Percentiles rank a stretch among this genome's conserved stretches.
Conservation (phyloP, 106 monocot species). For the Dendrobium officinale region DNA sequence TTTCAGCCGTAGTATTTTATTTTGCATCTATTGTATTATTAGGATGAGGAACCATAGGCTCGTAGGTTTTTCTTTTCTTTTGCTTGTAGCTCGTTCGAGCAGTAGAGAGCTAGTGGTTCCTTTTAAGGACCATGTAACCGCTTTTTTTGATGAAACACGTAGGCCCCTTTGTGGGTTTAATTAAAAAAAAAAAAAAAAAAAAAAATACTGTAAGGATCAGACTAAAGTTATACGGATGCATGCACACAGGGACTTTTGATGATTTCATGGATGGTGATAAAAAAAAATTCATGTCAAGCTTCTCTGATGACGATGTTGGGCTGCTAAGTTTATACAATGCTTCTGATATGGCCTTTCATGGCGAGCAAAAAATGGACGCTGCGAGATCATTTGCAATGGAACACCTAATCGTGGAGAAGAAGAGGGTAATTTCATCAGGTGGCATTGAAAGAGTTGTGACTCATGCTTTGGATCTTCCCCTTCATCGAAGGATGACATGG, state of each 20-base stretch:
- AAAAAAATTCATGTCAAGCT: background rate
- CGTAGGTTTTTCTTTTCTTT: no score
- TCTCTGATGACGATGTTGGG: background rate
- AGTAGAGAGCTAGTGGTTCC: no score
- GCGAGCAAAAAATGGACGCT: background rate
- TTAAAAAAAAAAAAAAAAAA: no score
- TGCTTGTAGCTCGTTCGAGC: no score
- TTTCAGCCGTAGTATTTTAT: no score
- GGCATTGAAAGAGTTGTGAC: background rate
- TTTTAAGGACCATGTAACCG: no score
- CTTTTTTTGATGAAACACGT: no score
- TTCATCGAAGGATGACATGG: constrained; percentile 2
- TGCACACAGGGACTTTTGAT: background rate
- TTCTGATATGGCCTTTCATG: background rate
- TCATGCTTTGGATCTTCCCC: background rate
- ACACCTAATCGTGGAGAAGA: background rate
- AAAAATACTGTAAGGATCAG: no score
- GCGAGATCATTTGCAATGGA: background rate
- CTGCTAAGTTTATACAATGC: constrained; percentile 8
- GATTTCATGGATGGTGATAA: background rate
- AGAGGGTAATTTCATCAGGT: background rate
- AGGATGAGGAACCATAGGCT: no score
- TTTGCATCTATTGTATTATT: no score
- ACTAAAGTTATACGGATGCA: no score
- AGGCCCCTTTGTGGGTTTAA: no score